A percentile compares a stretch with the other conserved stretches of the same genome.
Evolutionary conservation across 345 rosid species (phyloP).

Genomic region (Eucalyptus rudis): DNA sequence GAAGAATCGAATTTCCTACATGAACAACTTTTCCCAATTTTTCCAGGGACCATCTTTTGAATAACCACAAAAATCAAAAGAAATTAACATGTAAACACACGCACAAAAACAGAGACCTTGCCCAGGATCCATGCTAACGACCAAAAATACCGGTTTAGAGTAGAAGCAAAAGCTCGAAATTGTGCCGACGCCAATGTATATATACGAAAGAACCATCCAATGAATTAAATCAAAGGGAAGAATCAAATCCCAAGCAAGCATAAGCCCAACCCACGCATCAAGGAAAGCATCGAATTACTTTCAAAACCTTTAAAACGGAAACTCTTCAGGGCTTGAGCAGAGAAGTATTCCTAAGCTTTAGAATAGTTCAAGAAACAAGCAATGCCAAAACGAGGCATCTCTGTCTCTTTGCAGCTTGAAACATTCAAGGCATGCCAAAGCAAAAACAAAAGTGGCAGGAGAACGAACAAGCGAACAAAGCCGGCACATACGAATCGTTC

Average conservation of each 20-base stretch:
- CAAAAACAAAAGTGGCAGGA: background rate
- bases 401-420: background rate
- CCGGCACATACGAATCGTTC: constrained; percentile 6
- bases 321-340: background rate
- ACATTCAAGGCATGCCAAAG: background rate
- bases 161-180: background rate
- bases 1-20: background rate
- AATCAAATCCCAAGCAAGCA: background rate
- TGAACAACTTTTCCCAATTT: background rate
- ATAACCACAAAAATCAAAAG: background rate
- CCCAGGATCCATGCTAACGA: background rate
- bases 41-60: too few relatives aligned
- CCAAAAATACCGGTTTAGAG: background rate
- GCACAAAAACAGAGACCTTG: background rate
- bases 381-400: background rate
- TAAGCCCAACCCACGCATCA: background rate
- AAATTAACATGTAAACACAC: too few relatives aligned
- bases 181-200: background rate
- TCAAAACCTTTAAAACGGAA: background rate
- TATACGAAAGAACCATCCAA: background rate
- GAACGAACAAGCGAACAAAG: background rate
- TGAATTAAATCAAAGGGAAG: background rate
- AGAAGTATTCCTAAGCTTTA: background rate
- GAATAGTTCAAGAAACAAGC: background rate
- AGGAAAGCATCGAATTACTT: background rate